Base-by-base conservation (phyloP, 768 basidiomycete genomes). In the Amanita polypyramis region DNA sequence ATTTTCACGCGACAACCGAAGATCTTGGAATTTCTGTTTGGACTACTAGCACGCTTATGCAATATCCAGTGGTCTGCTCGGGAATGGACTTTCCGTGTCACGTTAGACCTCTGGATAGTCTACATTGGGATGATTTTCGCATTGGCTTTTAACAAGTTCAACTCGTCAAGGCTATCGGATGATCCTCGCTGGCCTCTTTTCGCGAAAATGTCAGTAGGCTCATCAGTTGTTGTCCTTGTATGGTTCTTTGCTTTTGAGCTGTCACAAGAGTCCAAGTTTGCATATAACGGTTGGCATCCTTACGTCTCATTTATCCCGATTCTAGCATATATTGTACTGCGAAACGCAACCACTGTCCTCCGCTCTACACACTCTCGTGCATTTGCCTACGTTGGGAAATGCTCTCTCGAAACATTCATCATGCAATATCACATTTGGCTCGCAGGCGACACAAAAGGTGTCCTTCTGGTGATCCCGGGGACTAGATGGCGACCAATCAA, bases 321-420 rank as follows among this genome's bases (percentile, higher is more conserved):
- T 48, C 62, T 80, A 23, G 79, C 84, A 2, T 94, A 88, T 63
- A 70, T 76, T 48, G 62, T 74, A 32, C 69, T 94, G n/a, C 76
- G 92, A 53, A 92, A 92, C 55, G 78, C 87, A 15, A 90, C 69
- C 38, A 66, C 73, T 2, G 66, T 76, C 43, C 67, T 94, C 37
- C 82, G 92, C 34, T 85, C 85, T 2, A 73, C 71, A 32, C 77
- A 77, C 17, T 86, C 82, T 9, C 70, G 67, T 11, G 63, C 77
- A 23, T 94, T 92, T 66, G 79, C 79, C 20, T 90, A 87, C 65
- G 72, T 94, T 44, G 92, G 92, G 34, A 79, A 70, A 59, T 92
- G 88, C 64, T 93, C 90, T 4, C 73, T 95, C 46, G 92, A 96
- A 65, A 85, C 90, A 0, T 96, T 93, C 62, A 85, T 94, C 58